Percentiles rank a stretch among this genome's conserved stretches.
These are phyloP conservation scores for Geotrichum histeridarum DNA, from an alignment of 1,139 yeast genomes.

Conservation along the genomic window DNA sequence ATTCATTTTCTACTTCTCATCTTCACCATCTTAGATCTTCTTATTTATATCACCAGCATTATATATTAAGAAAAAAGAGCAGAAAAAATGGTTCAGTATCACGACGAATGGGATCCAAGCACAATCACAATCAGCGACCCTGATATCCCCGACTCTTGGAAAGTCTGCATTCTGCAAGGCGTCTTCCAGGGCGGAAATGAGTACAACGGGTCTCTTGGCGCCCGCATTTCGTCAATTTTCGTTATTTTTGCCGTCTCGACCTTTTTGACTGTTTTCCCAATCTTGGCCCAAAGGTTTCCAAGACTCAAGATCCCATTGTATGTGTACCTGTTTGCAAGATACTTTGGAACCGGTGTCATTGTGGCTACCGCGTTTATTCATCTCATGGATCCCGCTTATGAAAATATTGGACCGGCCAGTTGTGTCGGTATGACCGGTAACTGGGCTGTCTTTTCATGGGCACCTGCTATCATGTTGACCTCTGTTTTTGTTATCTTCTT, in stretches of 20 bases:
- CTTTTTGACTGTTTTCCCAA: slow-evolving; percentile 45
- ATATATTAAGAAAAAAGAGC: not conserved
- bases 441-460: slow-evolving; percentile 13
- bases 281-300: slow-evolving; percentile 28
- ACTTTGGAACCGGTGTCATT: slow-evolving; percentile 74
- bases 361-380: slow-evolving; percentile 76
- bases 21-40: no score
- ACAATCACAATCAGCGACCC: slow-evolving; percentile 4
- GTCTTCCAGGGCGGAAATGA: slow-evolving; percentile 24
- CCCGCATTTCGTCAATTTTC: slow-evolving; percentile 68
- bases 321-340: slow-evolving; percentile 63
- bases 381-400: slow-evolving; percentile 42
- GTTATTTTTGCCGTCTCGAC: slow-evolving; percentile 58
- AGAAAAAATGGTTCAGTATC: slow-evolving; percentile 5
- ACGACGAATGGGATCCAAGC: slow-evolving; percentile 13
- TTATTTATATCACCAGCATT: not conserved
- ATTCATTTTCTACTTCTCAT: no score
- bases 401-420: slow-evolving; percentile 9
- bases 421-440: slow-evolving; percentile 16
- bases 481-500: slow-evolving; percentile 12
- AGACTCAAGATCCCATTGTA: slow-evolving; percentile 44
- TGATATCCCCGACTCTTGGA: slow-evolving; percentile 14
- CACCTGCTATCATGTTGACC: slow-evolving; percentile 13
- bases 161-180: slow-evolving; percentile 13
- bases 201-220: slow-evolving; percentile 50